phyloP scores from a whole-genome alignment of 2,329 filamentous ascomycete genomes.

The Aspergillus melleus region DNA sequence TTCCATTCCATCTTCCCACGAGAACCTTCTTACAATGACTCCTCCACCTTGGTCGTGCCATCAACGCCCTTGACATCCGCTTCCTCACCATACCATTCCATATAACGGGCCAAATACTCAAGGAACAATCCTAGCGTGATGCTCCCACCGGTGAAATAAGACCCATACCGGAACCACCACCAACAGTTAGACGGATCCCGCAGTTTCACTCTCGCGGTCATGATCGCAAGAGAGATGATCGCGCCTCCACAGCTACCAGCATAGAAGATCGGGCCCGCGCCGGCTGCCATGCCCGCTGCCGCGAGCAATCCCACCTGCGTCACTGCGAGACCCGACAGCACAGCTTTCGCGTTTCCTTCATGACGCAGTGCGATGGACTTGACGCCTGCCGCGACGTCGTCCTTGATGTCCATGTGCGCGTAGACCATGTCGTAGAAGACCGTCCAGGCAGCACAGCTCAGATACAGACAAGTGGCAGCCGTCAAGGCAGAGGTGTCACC shows the following conservation, averaged over 20 bases:
- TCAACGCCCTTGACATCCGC: neutral
- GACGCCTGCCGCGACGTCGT: conserved; percentile 51
- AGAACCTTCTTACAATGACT: neutral
- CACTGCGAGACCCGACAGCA: conserved; percentile 43
- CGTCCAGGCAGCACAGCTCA: conserved; percentile 51
- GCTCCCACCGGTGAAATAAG: conserved; percentile 61
- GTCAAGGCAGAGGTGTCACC: conserved; percentile 36
- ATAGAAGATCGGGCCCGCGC: conserved; percentile 60
- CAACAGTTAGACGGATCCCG: conserved; percentile 57
- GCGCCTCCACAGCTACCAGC: conserved; percentile 60
- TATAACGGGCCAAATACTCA: conserved; percentile 50
- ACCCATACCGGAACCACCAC: conserved; percentile 66
- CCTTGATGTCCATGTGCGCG: conserved; percentile 53
- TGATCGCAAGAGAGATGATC: conserved; percentile 53
- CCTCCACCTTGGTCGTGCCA: neutral
- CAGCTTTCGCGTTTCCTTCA: conserved; percentile 47
- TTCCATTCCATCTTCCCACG: neutral
- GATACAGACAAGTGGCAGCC: conserved; percentile 45
- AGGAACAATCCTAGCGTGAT: conserved; percentile 57
- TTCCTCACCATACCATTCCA: conserved; percentile 26
- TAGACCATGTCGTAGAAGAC: conserved; percentile 54
- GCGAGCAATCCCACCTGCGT: conserved; percentile 46
- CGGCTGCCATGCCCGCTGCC: conserved; percentile 47
- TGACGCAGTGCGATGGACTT: conserved; percentile 53
- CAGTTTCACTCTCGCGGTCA: conserved; percentile 61